Evolutionary conservation across 2,329 filamentous ascomycete species (phyloP).

Genomic region (Calonectria fujianensis): DNA sequence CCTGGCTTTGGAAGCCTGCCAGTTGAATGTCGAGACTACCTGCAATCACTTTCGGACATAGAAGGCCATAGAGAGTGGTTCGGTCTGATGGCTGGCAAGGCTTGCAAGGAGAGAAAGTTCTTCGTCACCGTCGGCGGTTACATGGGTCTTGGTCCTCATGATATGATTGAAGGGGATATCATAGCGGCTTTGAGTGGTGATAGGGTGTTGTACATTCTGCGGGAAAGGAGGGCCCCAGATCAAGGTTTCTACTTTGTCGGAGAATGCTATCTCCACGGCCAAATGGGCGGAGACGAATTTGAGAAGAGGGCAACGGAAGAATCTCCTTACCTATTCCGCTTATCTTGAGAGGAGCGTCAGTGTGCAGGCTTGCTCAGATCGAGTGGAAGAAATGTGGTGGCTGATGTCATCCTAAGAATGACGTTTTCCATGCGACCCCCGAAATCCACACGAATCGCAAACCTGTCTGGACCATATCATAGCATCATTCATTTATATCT

Average conservation of each 20-base stretch:
- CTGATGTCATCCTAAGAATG: neutral
- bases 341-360: neutral
- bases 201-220: neutral
- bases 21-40: neutral
- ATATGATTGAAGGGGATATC: neutral
- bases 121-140: neutral
- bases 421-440: neutral
- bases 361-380: neutral
- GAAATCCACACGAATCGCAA: neutral
- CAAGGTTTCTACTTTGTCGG: neutral
- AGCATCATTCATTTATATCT: neutral
- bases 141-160: neutral
- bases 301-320: neutral
- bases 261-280: neutral
- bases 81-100: neutral
- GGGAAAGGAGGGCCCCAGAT: neutral
- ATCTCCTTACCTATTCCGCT: neutral
- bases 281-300: neutral
- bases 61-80: neutral
- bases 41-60: neutral
- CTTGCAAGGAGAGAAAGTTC: neutral
- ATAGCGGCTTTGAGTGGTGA: neutral
- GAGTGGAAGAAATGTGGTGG: neutral
- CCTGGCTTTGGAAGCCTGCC: neutral
- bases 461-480: neutral